phyloP scores from a whole-genome alignment of 805 yeast species.

The Torulaspora quercuum region DNA sequence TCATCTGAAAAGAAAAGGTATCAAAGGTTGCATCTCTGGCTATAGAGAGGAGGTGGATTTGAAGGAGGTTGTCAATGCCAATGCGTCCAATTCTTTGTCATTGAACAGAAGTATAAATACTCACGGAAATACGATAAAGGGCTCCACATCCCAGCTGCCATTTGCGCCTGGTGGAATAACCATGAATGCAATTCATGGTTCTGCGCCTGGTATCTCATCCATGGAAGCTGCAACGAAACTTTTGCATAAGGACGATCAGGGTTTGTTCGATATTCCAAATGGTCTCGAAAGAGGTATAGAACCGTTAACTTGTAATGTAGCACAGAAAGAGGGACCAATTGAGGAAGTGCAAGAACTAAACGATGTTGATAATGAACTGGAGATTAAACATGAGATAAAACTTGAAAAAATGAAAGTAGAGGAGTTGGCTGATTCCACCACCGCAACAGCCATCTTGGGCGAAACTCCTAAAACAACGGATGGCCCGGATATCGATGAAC shows the following conservation, averaged over 20 bases:
- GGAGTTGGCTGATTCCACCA: constrained; percentile 18
- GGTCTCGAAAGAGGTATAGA: constrained; percentile 74
- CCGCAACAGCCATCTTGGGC: constrained; percentile 12
- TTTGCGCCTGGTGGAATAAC: constrained; percentile 90
- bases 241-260: constrained; percentile 66
- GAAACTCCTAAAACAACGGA: constrained; percentile 15
- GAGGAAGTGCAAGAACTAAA: constrained; percentile 28
- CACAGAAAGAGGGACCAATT: constrained; percentile 19
- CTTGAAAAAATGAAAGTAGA: constrained; percentile 30
- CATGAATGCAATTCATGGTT: constrained; percentile 25
- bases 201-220: constrained; percentile 24
- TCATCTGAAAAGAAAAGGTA: constrained; percentile 69
- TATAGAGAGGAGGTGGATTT: constrained; percentile 61
- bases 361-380: constrained; percentile 35
- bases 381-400: constrained; percentile 43
- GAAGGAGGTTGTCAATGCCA: constrained; percentile 44
- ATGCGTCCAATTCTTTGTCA: constrained; percentile 68
- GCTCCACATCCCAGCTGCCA: constrained; percentile 73
- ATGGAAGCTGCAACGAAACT: constrained; percentile 29
- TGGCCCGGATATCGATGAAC: constrained; percentile 39
- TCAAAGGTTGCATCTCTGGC: constrained; percentile 62
- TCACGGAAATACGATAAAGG: constrained; percentile 59
- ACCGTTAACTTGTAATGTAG: constrained; percentile 17
- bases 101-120: constrained; percentile 64
- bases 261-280: constrained; percentile 78